A percentile compares a stretch with the other conserved stretches of the same genome.
phyloP scores from a whole-genome alignment of 75 land plant species.

The Adiantum capillusveneris region DNA sequence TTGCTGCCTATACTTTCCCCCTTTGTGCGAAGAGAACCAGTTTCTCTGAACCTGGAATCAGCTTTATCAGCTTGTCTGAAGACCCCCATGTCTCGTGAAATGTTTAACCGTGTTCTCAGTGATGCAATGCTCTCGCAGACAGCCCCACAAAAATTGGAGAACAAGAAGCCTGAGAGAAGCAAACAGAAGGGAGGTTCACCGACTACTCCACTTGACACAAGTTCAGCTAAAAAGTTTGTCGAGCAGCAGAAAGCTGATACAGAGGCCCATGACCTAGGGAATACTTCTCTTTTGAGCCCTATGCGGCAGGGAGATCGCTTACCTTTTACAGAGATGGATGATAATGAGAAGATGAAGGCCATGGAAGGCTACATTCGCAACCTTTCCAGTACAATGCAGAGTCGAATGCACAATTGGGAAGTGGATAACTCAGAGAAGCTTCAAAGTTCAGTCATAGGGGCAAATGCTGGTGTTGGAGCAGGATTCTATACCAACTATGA shows the following conservation, averaged over 20 bases:
- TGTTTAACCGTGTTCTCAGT: constrained; percentile 65
- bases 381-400: constrained; percentile 51
- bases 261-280: neutral
- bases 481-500: constrained; percentile 55
- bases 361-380: constrained; percentile 44
- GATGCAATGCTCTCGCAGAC: constrained; percentile 38
- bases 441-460: constrained; percentile 63
- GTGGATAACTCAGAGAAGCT: constrained; percentile 55
- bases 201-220: too few relatives aligned
- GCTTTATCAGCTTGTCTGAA: constrained; percentile 77
- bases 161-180: neutral
- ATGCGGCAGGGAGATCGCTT: neutral
- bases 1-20: constrained; percentile 74
- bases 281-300: neutral
- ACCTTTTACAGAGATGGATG: constrained; percentile 25
- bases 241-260: constrained; percentile 7
- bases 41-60: constrained; percentile 64
- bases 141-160: neutral
- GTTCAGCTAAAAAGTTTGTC: neutral
- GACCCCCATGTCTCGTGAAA: constrained; percentile 68
- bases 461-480: constrained; percentile 50
- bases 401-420: constrained; percentile 43
- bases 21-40: constrained; percentile 80
- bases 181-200: neutral
- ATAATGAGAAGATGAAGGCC: constrained; percentile 60